Evolutionary conservation across 192 early-diverging fungal species (phyloP), one percentile per base, ranked within the genome.

Genomic region (Allomyces javanicus): DNA sequence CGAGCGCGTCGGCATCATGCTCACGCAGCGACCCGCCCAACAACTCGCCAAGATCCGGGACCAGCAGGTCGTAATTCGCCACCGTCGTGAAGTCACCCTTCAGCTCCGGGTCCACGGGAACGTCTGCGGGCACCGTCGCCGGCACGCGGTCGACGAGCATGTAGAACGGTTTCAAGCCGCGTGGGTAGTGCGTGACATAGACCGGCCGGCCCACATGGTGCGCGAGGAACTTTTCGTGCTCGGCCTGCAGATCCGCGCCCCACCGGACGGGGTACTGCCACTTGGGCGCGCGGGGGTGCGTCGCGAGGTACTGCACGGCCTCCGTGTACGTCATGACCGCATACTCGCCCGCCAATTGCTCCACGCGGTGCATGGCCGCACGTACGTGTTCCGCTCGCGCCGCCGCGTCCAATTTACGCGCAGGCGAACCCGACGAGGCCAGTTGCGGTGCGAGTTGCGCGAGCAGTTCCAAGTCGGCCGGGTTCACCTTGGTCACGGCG

Each of bases 181-280:
- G 72, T 6, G 90, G 92, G 69, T 92, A 95, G 65, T 92, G 86
- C n/a, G 88, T 92, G 21, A 95, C 87, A 82, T 91, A 95, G 3
- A 95, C 87, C 1, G 92, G 92, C 4, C 75, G 70, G 10, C 72
- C 74, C 62, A 83, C 75, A 12, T 66, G 71, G 0, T 83, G 80
- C 1, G 88, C 85, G 44, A 94, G 72, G 74, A 83, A 92, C 66
- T 84, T 83, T 70, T 94, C 92, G 72, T 94, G 92, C 66, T 92
- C 90, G 61, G 82, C 85, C 68, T 92, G 89, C 43, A 94, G 70
- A 7, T 79, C 75, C 11, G 72, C 72, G 5, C 90, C 90, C 88
- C 87, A 92, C 26, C 74, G 75, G 0, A 86, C 80, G 25, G 83
- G 82, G 72, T 81, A 86, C 24, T 67, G 72, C 71, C 88, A 91